These are phyloP conservation scores for Erigeron philadelphicus DNA, from an alignment of 140 eudicot species.

Conservation along the genomic window DNA sequence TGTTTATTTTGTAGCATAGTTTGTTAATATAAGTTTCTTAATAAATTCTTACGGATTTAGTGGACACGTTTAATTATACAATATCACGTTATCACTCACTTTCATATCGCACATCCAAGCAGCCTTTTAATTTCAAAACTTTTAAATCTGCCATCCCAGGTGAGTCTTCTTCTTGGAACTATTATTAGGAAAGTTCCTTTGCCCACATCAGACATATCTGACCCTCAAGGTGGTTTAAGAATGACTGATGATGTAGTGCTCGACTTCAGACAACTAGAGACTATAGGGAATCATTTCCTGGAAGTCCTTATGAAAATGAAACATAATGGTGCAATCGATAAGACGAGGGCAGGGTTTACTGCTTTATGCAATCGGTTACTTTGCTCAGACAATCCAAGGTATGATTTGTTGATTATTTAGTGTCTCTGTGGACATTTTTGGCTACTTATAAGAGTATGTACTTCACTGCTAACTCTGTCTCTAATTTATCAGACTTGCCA, in stretches of 20 bases:
- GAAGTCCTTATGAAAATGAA: slow-evolving; percentile 95
- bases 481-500: slow-evolving; percentile 55
- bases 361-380: slow-evolving; percentile 97
- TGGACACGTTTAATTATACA: not conserved
- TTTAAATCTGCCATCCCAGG: slow-evolving; percentile 40
- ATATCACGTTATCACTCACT: not conserved
- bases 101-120: not conserved
- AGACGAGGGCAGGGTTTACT: slow-evolving; percentile 98
- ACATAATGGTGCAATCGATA: slow-evolving; percentile 97
- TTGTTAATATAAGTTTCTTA: not conserved
- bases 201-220: slow-evolving; percentile 51
- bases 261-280: slow-evolving; percentile 79
- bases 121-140: slow-evolving; percentile 2
- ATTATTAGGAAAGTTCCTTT: slow-evolving; percentile 88
- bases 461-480: slow-evolving; percentile 18
- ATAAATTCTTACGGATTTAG: not conserved
- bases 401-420: not conserved
- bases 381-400: slow-evolving; percentile 91
- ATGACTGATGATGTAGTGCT: slow-evolving; percentile 50
- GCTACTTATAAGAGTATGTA: not conserved
- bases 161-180: slow-evolving; percentile 94
- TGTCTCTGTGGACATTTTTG: not conserved
- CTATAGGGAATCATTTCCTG: slow-evolving; percentile 79
- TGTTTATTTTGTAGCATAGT: slow-evolving; percentile 5
- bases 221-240: slow-evolving; percentile 28